A percentile compares a stretch with the other conserved stretches of the same genome.
Evolutionary conservation across 2,329 filamentous ascomycete genomes (phyloP).

Genomic region (Ophiostoma angusticollis): DNA sequence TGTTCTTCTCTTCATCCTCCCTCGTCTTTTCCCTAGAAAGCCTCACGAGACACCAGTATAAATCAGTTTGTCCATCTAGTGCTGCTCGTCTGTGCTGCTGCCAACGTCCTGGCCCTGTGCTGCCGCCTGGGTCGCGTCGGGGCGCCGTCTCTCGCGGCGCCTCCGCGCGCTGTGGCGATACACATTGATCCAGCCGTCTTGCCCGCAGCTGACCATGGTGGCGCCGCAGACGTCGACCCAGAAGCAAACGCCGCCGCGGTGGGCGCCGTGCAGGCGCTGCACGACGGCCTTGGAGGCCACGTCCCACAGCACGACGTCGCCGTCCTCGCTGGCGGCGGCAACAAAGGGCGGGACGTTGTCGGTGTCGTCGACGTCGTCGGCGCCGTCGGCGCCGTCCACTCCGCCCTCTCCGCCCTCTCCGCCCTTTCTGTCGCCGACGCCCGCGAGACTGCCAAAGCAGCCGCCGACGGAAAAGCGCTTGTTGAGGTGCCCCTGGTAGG

Average conservation of each 20-base stretch:
- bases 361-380: conserved; percentile 11
- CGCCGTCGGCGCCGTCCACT: conserved; percentile 16
- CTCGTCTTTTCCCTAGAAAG: neutral
- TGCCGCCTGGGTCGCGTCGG: neutral
- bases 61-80: neutral
- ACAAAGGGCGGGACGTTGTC: conserved; percentile 42
- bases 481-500: conserved; percentile 88
- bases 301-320: conserved; percentile 78
- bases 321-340: conserved; percentile 77
- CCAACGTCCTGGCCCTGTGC: neutral
- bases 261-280: conserved; percentile 46
- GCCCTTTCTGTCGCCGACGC: conserved; percentile 13
- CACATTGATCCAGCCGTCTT: conserved; percentile 40
- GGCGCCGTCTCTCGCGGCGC: neutral
- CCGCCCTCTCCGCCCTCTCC: conserved; percentile 17
- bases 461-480: conserved; percentile 72
- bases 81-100: conserved; percentile 1
- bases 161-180: conserved; percentile 24
- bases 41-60: neutral
- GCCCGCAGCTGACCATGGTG: conserved; percentile 44
- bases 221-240: conserved; percentile 50
- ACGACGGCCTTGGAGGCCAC: conserved; percentile 73
- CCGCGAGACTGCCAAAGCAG: conserved; percentile 53
- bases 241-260: conserved; percentile 46
- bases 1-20: neutral